Conservation (phyloP, 371 early-diverging fungal species). For the Batrachochytrium dendrobatidis region DNA sequence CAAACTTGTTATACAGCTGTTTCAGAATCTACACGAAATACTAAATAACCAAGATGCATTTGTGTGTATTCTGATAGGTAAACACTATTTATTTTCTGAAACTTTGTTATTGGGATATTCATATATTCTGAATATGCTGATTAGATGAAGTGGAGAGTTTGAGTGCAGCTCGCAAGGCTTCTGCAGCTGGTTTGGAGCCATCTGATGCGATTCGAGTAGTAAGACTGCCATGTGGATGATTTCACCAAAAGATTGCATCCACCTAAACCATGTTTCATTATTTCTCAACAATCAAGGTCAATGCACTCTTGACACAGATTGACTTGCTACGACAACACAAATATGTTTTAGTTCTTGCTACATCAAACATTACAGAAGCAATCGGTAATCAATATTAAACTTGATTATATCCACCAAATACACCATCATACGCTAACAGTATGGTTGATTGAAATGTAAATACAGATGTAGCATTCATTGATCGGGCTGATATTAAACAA, state of each 20-base stretch:
- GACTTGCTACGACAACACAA: slow-evolving; percentile 44
- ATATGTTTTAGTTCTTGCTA: slow-evolving; percentile 53
- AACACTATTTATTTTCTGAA: background rate
- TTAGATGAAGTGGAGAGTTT: slow-evolving; percentile 62
- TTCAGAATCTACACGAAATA: slow-evolving; percentile 39
- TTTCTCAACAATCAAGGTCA: slow-evolving; percentile 3
- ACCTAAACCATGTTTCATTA: too few species aligned
- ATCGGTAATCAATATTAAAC: slow-evolving; percentile 35
- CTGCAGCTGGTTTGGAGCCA: slow-evolving; percentile 50
- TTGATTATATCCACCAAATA: background rate
- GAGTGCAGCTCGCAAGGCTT: slow-evolving; percentile 52
- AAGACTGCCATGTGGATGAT: slow-evolving; percentile 47
- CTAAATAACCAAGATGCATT: slow-evolving; percentile 46
- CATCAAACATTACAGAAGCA: slow-evolving; percentile 58
- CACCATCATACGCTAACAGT: background rate
- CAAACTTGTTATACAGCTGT: slow-evolving; percentile 54
- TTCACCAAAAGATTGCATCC: too few species aligned
- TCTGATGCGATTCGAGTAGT: slow-evolving; percentile 54
- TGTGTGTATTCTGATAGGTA: slow-evolving; percentile 55
- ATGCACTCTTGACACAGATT: slow-evolving; percentile 19
- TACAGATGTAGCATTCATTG: slow-evolving; percentile 46
- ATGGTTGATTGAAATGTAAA: background rate
- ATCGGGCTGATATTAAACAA: slow-evolving; percentile 39
- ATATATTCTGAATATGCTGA: background rate
- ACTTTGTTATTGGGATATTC: background rate